These are phyloP conservation scores for Penicillium ucsense DNA, from an alignment of 495 filamentous ascomycete species.

Conservation along the genomic window DNA sequence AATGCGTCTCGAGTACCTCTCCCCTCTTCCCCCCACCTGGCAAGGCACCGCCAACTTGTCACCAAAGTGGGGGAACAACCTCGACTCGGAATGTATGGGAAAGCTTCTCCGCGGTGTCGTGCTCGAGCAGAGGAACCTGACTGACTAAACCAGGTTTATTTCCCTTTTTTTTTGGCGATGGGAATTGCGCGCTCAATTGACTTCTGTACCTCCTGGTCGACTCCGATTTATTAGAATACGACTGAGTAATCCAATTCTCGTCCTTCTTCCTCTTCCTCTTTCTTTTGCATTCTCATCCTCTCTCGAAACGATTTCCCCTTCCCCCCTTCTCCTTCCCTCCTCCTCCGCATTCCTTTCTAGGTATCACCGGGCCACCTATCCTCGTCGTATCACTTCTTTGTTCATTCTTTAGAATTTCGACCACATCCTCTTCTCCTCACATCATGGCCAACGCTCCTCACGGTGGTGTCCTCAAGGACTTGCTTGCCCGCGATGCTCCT, in stretches of 20 bases:
- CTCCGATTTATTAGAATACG: too few relatives aligned
- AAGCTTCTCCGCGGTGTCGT: not conserved
- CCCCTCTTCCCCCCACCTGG: too few relatives aligned
- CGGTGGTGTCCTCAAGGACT: conserved; percentile 94
- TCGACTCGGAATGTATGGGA: too few relatives aligned
- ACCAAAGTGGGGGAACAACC: too few relatives aligned
- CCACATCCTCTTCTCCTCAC: conserved; percentile 3
- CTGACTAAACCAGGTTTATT: not conserved
- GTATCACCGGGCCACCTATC: not conserved
- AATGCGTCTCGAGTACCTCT: too few relatives aligned
- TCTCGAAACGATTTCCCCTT: too few relatives aligned
- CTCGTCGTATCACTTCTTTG: not conserved
- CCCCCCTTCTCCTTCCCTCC: conserved; percentile 2
- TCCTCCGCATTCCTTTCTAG: not conserved
- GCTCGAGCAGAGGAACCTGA: not conserved
- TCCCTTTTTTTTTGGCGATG: not conserved
- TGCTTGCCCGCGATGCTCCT: conserved; percentile 79
- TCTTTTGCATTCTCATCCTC: conserved; percentile 3
- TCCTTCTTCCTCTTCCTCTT: conserved; percentile 3
- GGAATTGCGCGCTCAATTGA: too few relatives aligned
- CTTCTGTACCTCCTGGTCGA: too few relatives aligned
- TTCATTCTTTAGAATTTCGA: conserved; percentile 3
- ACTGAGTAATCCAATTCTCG: not conserved
- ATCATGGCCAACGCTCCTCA: conserved; percentile 77
- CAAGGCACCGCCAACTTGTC: too few relatives aligned